Evolutionary conservation across 192 early-diverging fungal genomes (phyloP), one percentile per base, ranked within the genome.

Genomic region (Dissophora ornata): DNA sequence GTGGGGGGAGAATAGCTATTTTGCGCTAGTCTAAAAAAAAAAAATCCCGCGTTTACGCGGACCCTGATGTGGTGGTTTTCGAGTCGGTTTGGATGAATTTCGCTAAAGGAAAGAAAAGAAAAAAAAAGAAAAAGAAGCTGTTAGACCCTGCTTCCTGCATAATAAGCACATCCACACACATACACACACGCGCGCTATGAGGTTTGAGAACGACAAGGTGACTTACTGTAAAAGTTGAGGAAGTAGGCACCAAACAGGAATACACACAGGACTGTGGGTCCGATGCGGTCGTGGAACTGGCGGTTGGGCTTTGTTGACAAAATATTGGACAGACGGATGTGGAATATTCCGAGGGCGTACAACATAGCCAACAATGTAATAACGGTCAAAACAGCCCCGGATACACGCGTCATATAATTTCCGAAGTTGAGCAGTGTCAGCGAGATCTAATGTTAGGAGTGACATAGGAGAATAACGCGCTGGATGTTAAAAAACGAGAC

Each of bases 271-370:
- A 91, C 71, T 2, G 90, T 88, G 9, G 93, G 93, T 22, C 90
- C 93, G 40, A 81, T 63, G 24, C 86, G 86, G 59, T 93, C 90
- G 79, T 93, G 90, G 73, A 91, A 95, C 25, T 90, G 90, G 22
- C 89, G 89, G 33, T 83, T 59, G 33, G 93, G 89, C 41, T 84
- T 89, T 36, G 79, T 82, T 21, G 86, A 80, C 59, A 77, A 47
- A 65, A 95, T 91, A 48, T 86, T 87, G 49, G 86, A 81, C 15
- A 90, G 87, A 38, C 93, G 85, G 82, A 88, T 83, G 79, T 93
- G 92, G 84, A 89, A 95, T 56, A 88, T 79, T 49, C 85, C 83
- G 25, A 95, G 81, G 1, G 93, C 92, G 58, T 95, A 95, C 21
- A 91, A 50, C 93, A 95, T 93, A 38, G 91, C 86, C 49, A 80